These are phyloP conservation scores for Euphorbia pulcherrima DNA, from an alignment of 345 rosid species.

Conservation along the genomic window DNA sequence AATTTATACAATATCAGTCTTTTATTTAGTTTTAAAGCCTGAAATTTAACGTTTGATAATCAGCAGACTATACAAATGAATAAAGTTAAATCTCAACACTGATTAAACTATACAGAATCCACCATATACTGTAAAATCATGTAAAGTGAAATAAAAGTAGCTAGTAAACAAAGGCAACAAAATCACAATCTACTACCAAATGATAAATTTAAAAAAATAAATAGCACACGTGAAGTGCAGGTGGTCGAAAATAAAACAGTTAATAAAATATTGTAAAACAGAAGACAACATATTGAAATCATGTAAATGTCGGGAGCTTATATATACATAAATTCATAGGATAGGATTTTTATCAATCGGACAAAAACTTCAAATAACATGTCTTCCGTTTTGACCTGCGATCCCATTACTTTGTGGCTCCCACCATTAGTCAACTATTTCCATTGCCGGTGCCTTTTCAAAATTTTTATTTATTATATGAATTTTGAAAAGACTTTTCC, in stretches of 20 bases:
- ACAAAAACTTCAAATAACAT: constrained; percentile 6
- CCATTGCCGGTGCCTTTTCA: background rate
- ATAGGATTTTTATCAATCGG: constrained; percentile 10
- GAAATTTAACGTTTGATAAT: no score
- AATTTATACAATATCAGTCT: no score
- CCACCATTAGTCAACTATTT: constrained; percentile 14
- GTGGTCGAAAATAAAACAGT: background rate
- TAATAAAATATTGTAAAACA: background rate
- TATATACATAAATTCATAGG: no score
- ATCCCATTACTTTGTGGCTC: background rate
- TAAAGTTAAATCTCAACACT: no score
- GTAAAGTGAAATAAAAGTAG: no score
- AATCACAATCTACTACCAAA: background rate
- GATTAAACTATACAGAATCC: no score
- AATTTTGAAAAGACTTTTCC: no score
- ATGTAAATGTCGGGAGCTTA: constrained; percentile 17
- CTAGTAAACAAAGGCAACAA: no score
- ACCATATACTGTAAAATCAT: no score
- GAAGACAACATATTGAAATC: background rate
- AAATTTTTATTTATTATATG: no score
- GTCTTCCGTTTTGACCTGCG: constrained; percentile 18
- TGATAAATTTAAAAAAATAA: background rate
- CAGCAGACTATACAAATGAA: no score
- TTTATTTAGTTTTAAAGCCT: no score
- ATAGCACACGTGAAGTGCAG: constrained; percentile 2